These are phyloP conservation scores for Boletus reticulatus DNA, from an alignment of 768 basidiomycete species.

Conservation along the genomic window DNA sequence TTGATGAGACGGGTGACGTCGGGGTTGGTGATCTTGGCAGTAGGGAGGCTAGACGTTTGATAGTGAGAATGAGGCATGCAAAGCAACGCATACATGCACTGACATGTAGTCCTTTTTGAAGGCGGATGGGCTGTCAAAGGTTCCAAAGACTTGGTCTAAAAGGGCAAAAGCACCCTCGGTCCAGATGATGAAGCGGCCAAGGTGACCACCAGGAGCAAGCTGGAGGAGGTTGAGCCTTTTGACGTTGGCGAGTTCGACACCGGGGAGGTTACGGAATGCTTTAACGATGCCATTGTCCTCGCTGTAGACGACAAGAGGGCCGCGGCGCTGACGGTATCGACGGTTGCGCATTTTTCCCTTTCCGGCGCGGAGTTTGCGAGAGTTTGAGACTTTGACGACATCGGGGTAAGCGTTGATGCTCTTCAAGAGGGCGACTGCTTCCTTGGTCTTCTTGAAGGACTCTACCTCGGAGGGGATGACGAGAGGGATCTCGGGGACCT, in stretches of 20 bases:
- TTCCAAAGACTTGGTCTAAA: slow-evolving; percentile 95
- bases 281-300: slow-evolving; percentile 97
- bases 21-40: slow-evolving; percentile 95
- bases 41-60: slow-evolving; percentile 63
- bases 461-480: slow-evolving; percentile 80
- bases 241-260: slow-evolving; percentile 96
- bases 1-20: slow-evolving; percentile 98
- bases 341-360: slow-evolving; percentile 98
- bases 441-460: slow-evolving; percentile 94
- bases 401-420: slow-evolving; percentile 85
- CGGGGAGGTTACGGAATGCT: slow-evolving; percentile 98
- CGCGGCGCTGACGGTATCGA: slow-evolving; percentile 94
- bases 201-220: slow-evolving; percentile 98
- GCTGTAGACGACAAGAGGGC: slow-evolving; percentile 95
- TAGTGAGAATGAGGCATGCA: background rate
- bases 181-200: slow-evolving; percentile 99
- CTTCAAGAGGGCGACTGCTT: slow-evolving; percentile 93
- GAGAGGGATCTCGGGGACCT: slow-evolving; percentile 94
- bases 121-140: slow-evolving; percentile 81
- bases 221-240: slow-evolving; percentile 94
- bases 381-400: slow-evolving; percentile 96
- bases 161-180: slow-evolving; percentile 90
- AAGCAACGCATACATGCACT: slow-evolving; percentile 21
- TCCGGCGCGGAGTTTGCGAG: slow-evolving; percentile 93
- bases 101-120: slow-evolving; percentile 91